Base-by-base conservation (phyloP, 2,329 filamentous ascomycete genomes). In the Fusarium veterinarium region DNA sequence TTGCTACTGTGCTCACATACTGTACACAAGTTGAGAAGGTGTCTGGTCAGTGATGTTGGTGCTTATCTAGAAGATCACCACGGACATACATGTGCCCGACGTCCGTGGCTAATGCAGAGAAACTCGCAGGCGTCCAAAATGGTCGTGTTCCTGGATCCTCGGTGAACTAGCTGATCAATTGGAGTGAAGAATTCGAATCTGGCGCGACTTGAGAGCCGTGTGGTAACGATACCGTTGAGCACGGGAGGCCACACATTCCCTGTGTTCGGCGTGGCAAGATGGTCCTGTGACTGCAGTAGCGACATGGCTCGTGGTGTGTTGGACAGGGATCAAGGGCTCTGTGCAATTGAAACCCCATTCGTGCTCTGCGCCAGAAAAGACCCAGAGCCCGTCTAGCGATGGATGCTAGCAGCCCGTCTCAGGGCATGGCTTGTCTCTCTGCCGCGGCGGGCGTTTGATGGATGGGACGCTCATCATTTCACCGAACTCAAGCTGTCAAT, bases 281-380 rank as follows among this genome's bases (percentile, higher is more conserved):
- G 72, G 76, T 78, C 76, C 76, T 78, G 76, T 78, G 76, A 78
- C 76, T 76, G 65, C 69, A 77, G 65, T 60, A 75, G 67, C 60
- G 67, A 71, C 74, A 70, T 69, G 69, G 75, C 68, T 74, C 55
- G 64, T 76, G 75, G 76, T 78, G 76, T 75, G 73, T 69, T 75
- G 64, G 53, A 74, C 76, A 78, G 75, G 76, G 76, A 76, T 77
- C 68, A 72, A 68, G 70, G 49, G 61, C 63, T 64, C 64, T 72
- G 70, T 76, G 67, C 74, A 66, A 66, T 76, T 68, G 74, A 74
- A 75, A 77, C 75, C 69, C 74, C 67, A 77, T 77, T 78, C 73
- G 73, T 72, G 69, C 71, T 77, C 52, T 67, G 63, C 67, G 69
- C 40, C 30, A 69, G 71, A 58, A 40, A 42, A 31, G 35, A 44